Evolutionary conservation across 2,329 filamentous ascomycete genomes (phyloP), one percentile per base, ranked within the genome.

Genomic region (Aureobasidium melanogenum): DNA sequence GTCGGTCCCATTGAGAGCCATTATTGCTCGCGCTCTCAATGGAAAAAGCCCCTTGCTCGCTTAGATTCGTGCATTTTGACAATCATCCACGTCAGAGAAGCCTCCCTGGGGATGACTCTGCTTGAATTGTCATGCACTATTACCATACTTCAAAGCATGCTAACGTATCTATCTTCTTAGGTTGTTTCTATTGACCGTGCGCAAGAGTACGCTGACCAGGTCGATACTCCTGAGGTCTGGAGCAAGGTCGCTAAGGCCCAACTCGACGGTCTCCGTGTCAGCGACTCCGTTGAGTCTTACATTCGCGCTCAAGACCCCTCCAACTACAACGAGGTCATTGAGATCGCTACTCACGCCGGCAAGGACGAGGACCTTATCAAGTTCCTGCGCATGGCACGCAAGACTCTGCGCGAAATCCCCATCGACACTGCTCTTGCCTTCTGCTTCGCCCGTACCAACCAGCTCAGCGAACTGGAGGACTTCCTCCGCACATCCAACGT

Each of bases 281-380:
- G 86, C 56, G 94, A 99, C 76, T 86, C 90, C 46, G 96, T 99
- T 66, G 91, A 96, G 63, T 97, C 94, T 0, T 99, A 99, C 77
- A 96, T 99, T 73, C 93, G 93, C 73, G 94, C 94, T 36, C 84
- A 88, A 65, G 94, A 99, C 70, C 88, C 95, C 36, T 88, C 86
- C 68, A 99, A 99, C 80, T 95, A 95, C 77, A 80, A 84, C 54
- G 95, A 99, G 75, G 94, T 99, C 63, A 97, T 99, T 65, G 94
- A 99, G 74, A 94, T 91, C 67, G 91, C 90, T 17, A 96, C 90
- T 0, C 91, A 92, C 68, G 94, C 95, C 63, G 94, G 93, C 68
- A 99, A 99, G 82, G 93, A 97, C 71, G 92, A 97, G 72, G 94
- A 99, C 63, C 85, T 99, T 39, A 88, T 99, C 81, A 97, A 96